These are phyloP conservation scores for Eurotiales sp. DNA, from an alignment of 2,329 filamentous ascomycete genomes.

Conservation along the genomic window DNA sequence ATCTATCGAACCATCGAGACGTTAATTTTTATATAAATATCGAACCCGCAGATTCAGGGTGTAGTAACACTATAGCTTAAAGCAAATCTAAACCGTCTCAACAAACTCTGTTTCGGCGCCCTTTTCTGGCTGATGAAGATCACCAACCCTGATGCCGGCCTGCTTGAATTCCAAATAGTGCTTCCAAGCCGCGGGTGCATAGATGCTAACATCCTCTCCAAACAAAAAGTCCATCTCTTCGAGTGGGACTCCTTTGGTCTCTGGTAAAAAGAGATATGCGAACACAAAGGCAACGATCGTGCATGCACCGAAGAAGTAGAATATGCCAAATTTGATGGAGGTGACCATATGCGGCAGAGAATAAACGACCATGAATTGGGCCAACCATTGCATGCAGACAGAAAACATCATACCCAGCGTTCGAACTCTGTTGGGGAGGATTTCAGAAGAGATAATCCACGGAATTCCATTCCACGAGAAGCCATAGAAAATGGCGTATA, in stretches of 20 bases:
- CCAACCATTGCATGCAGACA: conserved; percentile 38
- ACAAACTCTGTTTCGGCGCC: conserved; percentile 2
- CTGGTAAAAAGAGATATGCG: conserved; percentile 6
- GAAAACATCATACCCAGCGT: conserved; percentile 41
- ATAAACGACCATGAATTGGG: conserved; percentile 48
- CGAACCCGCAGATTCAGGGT: too few species aligned
- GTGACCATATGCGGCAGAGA: conserved; percentile 44
- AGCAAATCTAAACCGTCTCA: conserved; percentile 21
- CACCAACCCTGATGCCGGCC: conserved; percentile 6
- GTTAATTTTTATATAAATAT: too few species aligned
- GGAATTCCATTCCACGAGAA: conserved; percentile 32
- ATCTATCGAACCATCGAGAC: too few species aligned
- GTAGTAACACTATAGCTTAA: too few species aligned
- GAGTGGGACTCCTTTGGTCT: conserved; percentile 7
- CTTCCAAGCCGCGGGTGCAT: conserved; percentile 4
- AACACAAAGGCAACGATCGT: conserved; percentile 7
- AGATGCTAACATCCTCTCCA: conserved; percentile 1
- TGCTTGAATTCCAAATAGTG: conserved; percentile 9
- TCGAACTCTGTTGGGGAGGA: conserved; percentile 38
- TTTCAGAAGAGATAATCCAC: conserved; percentile 37
- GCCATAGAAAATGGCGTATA: conserved; percentile 21
- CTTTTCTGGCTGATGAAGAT: conserved; percentile 4
- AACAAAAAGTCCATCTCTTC: conserved; percentile 13
- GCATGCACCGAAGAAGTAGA: conserved; percentile 6
- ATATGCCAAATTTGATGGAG: conserved; percentile 7